Evolutionary conservation across 148 eudicot genomes (phyloP), one percentile per base, ranked within the genome.

Genomic region (Dysphania ambrosioides): DNA sequence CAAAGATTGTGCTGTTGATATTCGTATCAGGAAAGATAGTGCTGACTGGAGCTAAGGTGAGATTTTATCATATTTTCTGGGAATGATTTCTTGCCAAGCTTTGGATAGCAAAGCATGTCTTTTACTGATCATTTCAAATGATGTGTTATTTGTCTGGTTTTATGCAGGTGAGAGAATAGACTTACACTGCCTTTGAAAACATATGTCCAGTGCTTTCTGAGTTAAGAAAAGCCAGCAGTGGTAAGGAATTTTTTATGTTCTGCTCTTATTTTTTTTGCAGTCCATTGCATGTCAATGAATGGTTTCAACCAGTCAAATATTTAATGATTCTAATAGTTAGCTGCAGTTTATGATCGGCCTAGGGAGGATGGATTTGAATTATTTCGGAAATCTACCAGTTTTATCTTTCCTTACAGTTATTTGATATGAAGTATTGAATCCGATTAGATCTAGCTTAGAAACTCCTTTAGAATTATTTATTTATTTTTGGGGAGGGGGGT

Each of bases 1-100:
- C 97, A 0, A 89, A 89, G 70, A 88, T 91, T 76, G 93, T 89
- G 76, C 82, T 91, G 65, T 90, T 91, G 29, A 91, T 91, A 41
- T 91, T 91, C 51, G 90, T 88, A 8, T 91, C 97, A 8, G 97
- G 97, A 72, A 91, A 91, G 83, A 85, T 91, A 79, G 97, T 91
- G 38, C 87, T 91, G 18, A 91, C 93, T 3, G 97, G 97, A 78
- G 97, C 97, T 1, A 91, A 91, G 97, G 97, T 91, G 74, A 72
- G 41, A 21, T 21, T n/a, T 36, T 38, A 10, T 77, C 8, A 44
- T 65, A 29, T 51, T 32, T 32, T 34, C 4, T 40, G 47, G 9
- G 4, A 16, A 47, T 65, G 26, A 55, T 41, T 15, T 12, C 55
- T 5, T 67, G 29, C 15, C 71, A 4, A 36, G 12, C 1, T 35